Evolutionary conservation across 2,329 filamentous ascomycete species (phyloP), one percentile per base, ranked within the genome.

Genomic region (Colletotrichum horii): DNA sequence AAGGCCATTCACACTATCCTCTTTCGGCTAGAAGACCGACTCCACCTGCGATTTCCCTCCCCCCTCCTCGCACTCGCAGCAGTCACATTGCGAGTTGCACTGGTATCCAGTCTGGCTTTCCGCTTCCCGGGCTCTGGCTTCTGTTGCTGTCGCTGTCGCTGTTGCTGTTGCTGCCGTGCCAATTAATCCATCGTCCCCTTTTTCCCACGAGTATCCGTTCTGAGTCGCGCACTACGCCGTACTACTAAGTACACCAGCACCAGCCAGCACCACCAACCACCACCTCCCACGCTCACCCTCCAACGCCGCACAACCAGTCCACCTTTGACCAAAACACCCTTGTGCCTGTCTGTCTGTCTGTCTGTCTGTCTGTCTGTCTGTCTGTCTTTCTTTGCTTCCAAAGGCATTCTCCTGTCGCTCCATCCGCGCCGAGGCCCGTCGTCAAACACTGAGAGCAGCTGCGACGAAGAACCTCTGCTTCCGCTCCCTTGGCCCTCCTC

Each of bases 141-240:
- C 28, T 61, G 56, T 8, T 64, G 14, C 8, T 19, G 32, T n/a
- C 55, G 28, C 28, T 28, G 28, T 7, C 6, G 15, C 36, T 38
- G 36, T 1, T 38, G 15, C 36, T 38, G 36, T 1, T 38, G n/a
- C 43, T 48, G 22, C 64, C 2, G 26, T 66, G 24, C 58, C 22
- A 36, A 36, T 34, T 56, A 61, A 58, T 72, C 67, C 19, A 72
- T 68, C 70, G 43, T 75, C 70, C 16, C 73, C 73, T 73, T 75
- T 75, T 68, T 68, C 34, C 34, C n/a, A 22, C 43, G 43, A 12
- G n/a, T 52, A 52, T 52, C 43, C 43, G n/a, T 52, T 22, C 73
- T 67, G 73, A 75, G 64, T 75, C 73, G 70, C 64, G 73, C 64
- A 68, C 56, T 68, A 67, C 43, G 43, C 43, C 43, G 43, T 22